Evolutionary conservation across 495 filamentous ascomycete species (phyloP).

Genomic region (Podospora conica): DNA sequence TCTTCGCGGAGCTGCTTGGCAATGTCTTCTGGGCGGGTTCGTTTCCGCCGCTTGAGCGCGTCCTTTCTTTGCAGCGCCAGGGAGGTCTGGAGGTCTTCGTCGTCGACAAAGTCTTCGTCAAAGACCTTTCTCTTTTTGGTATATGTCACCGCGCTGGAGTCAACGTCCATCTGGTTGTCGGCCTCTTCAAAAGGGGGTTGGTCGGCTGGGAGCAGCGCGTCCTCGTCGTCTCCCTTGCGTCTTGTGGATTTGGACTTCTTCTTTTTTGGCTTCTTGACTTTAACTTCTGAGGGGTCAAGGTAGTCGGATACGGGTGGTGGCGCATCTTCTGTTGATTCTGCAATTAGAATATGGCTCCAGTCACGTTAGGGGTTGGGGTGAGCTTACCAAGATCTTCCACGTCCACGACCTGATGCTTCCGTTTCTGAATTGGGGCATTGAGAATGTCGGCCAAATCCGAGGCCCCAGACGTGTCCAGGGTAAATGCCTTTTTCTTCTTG

Average conservation of each 20-base stretch:
- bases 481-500: constrained; percentile 86
- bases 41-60: constrained; percentile 87
- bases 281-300: constrained; percentile 74
- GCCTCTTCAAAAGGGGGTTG: constrained; percentile 34
- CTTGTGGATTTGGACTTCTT: constrained; percentile 76
- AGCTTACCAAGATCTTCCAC: constrained; percentile 59
- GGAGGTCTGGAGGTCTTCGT: constrained; percentile 85
- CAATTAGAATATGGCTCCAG: constrained; percentile 20
- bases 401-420: constrained; percentile 64
- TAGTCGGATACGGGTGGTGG: constrained; percentile 69
- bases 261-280: constrained; percentile 90
- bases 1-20: constrained; percentile 77
- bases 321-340: constrained; percentile 47
- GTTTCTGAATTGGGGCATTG: constrained; percentile 48
- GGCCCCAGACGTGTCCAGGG: constrained; percentile 68
- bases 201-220: constrained; percentile 55
- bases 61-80: constrained; percentile 72
- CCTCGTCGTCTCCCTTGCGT: constrained; percentile 67
- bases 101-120: constrained; percentile 72
- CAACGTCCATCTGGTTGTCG: constrained; percentile 69
- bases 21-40: constrained; percentile 73
- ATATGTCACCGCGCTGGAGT: constrained; percentile 42
- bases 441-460: constrained; percentile 56
- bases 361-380: not conserved
- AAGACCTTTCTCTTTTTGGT: constrained; percentile 59